Evolutionary conservation across 768 basidiomycete species (phyloP), one percentile per base, ranked within the genome.

Genomic region (Suillus decipiens): DNA sequence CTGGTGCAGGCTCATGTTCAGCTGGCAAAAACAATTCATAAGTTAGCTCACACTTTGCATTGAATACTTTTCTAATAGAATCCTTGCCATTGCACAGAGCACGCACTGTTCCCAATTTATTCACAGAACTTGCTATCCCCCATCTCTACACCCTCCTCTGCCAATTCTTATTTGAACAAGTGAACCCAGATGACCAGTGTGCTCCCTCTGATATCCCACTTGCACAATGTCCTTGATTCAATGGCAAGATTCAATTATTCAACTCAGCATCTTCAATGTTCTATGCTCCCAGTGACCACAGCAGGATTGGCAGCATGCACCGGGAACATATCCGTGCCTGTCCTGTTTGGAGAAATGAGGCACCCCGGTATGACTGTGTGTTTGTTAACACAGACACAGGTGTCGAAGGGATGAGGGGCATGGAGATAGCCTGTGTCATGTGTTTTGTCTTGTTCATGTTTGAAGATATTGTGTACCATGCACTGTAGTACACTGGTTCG

Each of bases 381-480:
- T 41, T 41, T 41, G 15, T 41, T 1, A 15, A 41, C 39, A 41
- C 39, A 17, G 15, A 41, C 6, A 15, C 39, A 41, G 14, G 5
- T 41, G 15, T 41, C 3, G 39, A 41, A 41, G 39, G 39, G 39
- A 41, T 41, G 39, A 5, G 39, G 5, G 39, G 39, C 1, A 41
- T 41, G 14, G 39, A 41, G 0, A 17, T 41, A 41, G 39, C 15
- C 14, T 5, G 6, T 41, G 15, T 41, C 0, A 41, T 41, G 39
- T 17, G 39, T 41, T 41, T 41, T 41, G 15, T 12, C 5, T 19
- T 19, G 0, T 19, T 19, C 19, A 43, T 2, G 3, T 43, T 19
- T 4, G 68, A 69, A 11, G 66, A 42, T 1, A 60, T 63, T 31
- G 53, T 66, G 48, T 72, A 74, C 68, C 72, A 17, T 54, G 51